Percentiles rank a stretch among this genome's conserved stretches.
Conservation (phyloP, 495 filamentous ascomycete genomes). For the Hypoxylon cercidicola region DNA sequence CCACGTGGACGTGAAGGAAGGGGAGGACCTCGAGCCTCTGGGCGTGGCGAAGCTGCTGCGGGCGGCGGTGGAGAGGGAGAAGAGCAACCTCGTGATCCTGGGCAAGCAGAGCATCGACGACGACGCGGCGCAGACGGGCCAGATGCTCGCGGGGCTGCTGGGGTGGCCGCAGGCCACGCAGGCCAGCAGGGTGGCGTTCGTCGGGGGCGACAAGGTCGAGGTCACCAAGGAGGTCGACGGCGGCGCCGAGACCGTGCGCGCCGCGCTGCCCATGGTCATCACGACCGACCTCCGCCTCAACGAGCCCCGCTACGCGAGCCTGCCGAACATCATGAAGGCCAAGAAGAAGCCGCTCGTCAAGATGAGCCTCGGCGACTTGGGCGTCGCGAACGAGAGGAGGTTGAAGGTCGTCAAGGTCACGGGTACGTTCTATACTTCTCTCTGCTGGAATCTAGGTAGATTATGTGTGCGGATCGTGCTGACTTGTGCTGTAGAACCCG, state of each 20-base stretch:
- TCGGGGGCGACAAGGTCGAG: slow-evolving; percentile 66
- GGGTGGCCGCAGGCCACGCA: slow-evolving; percentile 95
- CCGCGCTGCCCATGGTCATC: slow-evolving; percentile 87
- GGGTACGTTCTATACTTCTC: slow-evolving; percentile 62
- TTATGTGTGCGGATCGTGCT: slow-evolving; percentile 30
- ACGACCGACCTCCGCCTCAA: slow-evolving; percentile 96
- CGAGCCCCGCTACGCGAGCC: slow-evolving; percentile 90
- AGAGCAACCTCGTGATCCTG: slow-evolving; percentile 88
- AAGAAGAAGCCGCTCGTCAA: slow-evolving; percentile 99
- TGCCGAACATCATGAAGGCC: slow-evolving; percentile 99
- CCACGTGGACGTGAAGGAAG: slow-evolving; percentile 78
- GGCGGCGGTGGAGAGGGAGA: slow-evolving; percentile 79
- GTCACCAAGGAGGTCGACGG: slow-evolving; percentile 95
- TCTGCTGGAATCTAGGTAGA: neutral
- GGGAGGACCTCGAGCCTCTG: slow-evolving; percentile 83
- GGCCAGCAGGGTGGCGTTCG: slow-evolving; percentile 82
- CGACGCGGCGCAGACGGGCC: slow-evolving; percentile 94
- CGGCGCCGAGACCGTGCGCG: slow-evolving; percentile 86
- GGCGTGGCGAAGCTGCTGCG: slow-evolving; percentile 88
- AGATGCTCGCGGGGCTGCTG: slow-evolving; percentile 95
- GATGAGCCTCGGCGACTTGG: slow-evolving; percentile 83
- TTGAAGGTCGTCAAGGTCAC: slow-evolving; percentile 90
- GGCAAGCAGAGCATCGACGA: slow-evolving; percentile 99
- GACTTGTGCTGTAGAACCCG: slow-evolving; percentile 71
- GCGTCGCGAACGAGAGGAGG: slow-evolving; percentile 74